These are phyloP conservation scores for Tetrapisispora iriomotensis DNA, from an alignment of 805 yeast species.

Conservation along the genomic window DNA sequence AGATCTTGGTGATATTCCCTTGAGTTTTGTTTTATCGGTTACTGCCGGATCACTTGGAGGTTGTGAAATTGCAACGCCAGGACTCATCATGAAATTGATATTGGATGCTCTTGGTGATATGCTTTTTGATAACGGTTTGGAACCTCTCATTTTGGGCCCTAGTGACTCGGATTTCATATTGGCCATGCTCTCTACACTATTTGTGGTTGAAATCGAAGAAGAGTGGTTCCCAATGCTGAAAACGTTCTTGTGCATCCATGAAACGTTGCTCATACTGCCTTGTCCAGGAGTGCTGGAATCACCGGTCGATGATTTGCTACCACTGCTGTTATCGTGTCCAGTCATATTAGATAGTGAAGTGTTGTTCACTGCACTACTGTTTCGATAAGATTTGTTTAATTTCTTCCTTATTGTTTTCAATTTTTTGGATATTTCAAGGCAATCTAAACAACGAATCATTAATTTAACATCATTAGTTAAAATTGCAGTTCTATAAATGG, in stretches of 20 bases:
- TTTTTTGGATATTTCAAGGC: slow-evolving; percentile 23
- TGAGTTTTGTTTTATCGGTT: background rate
- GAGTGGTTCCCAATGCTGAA: too few species aligned
- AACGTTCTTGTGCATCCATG: too few species aligned
- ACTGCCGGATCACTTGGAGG: background rate
- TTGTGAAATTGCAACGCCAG: background rate
- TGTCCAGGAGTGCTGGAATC: background rate
- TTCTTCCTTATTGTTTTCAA: slow-evolving; percentile 15
- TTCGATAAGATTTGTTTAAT: slow-evolving; percentile 4
- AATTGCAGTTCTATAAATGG: slow-evolving; percentile 53
- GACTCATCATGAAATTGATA: slow-evolving; percentile 3
- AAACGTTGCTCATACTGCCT: too few species aligned
- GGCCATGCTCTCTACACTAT: background rate
- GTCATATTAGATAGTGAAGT: too few species aligned
- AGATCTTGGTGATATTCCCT: slow-evolving; percentile 13
- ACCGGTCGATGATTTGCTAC: background rate
- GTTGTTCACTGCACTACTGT: too few species aligned
- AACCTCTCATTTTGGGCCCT: background rate
- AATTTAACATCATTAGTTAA: slow-evolving; percentile 55
- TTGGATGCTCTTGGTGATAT: slow-evolving; percentile 2
- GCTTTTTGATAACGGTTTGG: background rate
- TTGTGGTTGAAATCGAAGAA: background rate
- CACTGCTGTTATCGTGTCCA: too few species aligned
- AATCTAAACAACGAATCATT: slow-evolving; percentile 32
- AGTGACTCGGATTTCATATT: background rate